These are phyloP conservation scores for Lojkania enalia DNA, from an alignment of 2,329 filamentous ascomycete genomes.

Conservation along the genomic window DNA sequence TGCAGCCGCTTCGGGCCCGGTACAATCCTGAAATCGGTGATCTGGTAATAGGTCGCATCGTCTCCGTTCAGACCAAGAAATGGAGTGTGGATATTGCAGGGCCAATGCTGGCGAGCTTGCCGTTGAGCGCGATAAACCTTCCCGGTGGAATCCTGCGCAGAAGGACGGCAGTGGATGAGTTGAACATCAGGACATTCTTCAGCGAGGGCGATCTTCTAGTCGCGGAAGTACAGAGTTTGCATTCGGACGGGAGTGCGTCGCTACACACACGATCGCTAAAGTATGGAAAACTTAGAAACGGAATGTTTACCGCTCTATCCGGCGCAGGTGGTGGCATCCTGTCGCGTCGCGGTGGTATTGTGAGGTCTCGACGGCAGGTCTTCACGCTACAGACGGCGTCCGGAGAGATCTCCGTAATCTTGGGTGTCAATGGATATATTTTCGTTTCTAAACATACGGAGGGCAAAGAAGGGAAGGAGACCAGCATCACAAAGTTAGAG, in stretches of 20 bases:
- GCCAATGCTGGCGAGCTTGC: slow-evolving; percentile 80
- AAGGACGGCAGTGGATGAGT: slow-evolving; percentile 91
- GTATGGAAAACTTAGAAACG: slow-evolving; percentile 95
- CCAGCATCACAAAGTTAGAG: slow-evolving; percentile 79
- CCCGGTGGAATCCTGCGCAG: slow-evolving; percentile 90
- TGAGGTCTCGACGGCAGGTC: slow-evolving; percentile 80
- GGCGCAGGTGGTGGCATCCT: slow-evolving; percentile 71
- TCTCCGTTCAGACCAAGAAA: slow-evolving; percentile 88
- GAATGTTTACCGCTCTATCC: slow-evolving; percentile 79
- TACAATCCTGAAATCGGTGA: slow-evolving; percentile 97
- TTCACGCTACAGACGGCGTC: slow-evolving; percentile 69
- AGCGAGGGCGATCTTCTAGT: slow-evolving; percentile 91
- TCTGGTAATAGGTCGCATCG: slow-evolving; percentile 88
- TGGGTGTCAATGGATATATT: slow-evolving; percentile 96
- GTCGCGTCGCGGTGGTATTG: slow-evolving; percentile 67
- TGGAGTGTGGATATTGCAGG: slow-evolving; percentile 96
- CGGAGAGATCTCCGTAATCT: slow-evolving; percentile 77
- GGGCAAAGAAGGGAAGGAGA: slow-evolving; percentile 58
- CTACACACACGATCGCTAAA: slow-evolving; percentile 89
- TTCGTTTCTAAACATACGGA: slow-evolving; percentile 88
- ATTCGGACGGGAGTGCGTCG: slow-evolving; percentile 80
- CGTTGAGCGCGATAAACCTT: slow-evolving; percentile 88
- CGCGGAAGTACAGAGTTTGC: slow-evolving; percentile 90
- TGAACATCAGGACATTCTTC: slow-evolving; percentile 98
- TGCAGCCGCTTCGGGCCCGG: slow-evolving; percentile 84